These are phyloP conservation scores for Arbutus unedo DNA, from an alignment of 148 eudicot genomes.

Conservation along the genomic window DNA sequence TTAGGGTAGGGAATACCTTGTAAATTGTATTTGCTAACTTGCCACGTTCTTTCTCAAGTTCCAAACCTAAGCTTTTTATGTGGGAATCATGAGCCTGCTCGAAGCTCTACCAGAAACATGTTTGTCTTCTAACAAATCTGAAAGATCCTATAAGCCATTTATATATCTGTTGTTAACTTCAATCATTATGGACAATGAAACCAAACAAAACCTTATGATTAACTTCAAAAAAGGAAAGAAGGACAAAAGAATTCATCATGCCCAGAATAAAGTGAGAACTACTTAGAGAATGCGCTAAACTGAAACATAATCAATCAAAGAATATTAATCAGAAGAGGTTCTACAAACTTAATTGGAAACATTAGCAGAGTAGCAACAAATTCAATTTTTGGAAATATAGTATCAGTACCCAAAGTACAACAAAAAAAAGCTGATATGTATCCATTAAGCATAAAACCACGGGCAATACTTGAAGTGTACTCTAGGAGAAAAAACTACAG, in stretches of 20 bases:
- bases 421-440: too few species aligned
- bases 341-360: neutral
- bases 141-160: too few species aligned
- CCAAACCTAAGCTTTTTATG: conserved; percentile 49
- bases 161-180: conserved; percentile 33
- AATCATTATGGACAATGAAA: conserved; percentile 22
- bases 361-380: neutral
- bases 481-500: too few species aligned
- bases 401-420: too few species aligned
- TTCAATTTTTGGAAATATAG: neutral
- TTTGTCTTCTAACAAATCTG: too few species aligned
- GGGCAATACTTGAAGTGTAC: too few species aligned
- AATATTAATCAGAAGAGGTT: too few species aligned
- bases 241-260: conserved; percentile 1
- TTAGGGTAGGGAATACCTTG: conserved; percentile 44
- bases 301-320: too few species aligned
- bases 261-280: neutral
- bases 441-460: too few species aligned
- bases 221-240: neutral
- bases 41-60: conserved; percentile 59
- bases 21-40: conserved; percentile 46
- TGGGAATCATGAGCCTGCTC: conserved; percentile 56
- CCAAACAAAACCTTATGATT: neutral
- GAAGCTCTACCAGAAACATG: too few species aligned
- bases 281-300: too few species aligned